Conservation (phyloP, 805 yeast species). For the Teunomyces cretensis region DNA sequence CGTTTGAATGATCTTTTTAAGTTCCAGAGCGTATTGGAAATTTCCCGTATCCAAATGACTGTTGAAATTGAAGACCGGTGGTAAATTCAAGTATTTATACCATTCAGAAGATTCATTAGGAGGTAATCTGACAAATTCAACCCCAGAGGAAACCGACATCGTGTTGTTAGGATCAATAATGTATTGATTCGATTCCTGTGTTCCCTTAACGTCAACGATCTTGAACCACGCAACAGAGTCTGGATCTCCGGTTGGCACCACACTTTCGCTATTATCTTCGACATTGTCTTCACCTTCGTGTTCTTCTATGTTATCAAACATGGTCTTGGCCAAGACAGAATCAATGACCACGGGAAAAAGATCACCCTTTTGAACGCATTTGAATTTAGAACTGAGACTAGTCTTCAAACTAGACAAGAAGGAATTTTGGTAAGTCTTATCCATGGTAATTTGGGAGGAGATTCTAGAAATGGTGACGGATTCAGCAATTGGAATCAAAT, state of each 20-base stretch:
- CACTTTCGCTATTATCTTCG: conserved; percentile 17
- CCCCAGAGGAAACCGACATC: conserved; percentile 67
- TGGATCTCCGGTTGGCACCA: conserved; percentile 59
- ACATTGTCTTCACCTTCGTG: conserved; percentile 20
- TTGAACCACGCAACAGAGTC: conserved; percentile 86
- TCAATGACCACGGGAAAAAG: conserved; percentile 78
- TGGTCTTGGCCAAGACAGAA: conserved; percentile 57
- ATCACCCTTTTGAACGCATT: conserved; percentile 67
- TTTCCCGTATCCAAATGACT: conserved; percentile 21
- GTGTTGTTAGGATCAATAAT: conserved; percentile 69
- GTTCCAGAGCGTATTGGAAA: conserved; percentile 49
- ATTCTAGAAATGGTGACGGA: conserved; percentile 66
- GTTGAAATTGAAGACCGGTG: conserved; percentile 38
- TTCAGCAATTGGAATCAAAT: conserved; percentile 50
- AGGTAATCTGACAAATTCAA: conserved; percentile 41
- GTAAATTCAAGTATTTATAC: conserved; percentile 47
- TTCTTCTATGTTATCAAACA: conserved; percentile 39
- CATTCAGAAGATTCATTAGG: conserved; percentile 39
- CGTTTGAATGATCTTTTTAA: conserved; percentile 57
- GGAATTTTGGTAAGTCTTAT: conserved; percentile 57
- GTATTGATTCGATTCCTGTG: conserved; percentile 38
- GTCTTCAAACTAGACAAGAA: conserved; percentile 61
- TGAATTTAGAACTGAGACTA: conserved; percentile 55
- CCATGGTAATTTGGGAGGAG: conserved; percentile 68
- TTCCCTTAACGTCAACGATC: conserved; percentile 52